Conservation (phyloP, 2,329 filamentous ascomycete genomes). For the Talaromyces rugulosus region DNA sequence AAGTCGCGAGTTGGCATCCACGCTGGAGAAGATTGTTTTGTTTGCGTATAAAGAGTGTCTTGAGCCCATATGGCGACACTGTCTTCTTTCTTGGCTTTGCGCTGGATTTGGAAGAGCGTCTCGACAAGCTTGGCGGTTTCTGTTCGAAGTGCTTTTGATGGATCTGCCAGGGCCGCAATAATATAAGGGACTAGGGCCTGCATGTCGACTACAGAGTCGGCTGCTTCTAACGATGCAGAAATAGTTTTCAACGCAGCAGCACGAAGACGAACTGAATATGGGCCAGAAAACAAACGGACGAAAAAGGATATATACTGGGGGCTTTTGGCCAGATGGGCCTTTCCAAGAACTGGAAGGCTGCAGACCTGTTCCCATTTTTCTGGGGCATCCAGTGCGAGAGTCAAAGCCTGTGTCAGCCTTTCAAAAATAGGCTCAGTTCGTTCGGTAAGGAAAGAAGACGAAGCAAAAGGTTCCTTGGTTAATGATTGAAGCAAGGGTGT, state of each 20-base stretch:
- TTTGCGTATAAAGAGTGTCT: slow-evolving; percentile 61
- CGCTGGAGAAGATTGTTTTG: slow-evolving; percentile 34
- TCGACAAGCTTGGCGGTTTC: slow-evolving; percentile 66
- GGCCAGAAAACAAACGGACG: slow-evolving; percentile 67
- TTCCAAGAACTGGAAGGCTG: slow-evolving; percentile 34
- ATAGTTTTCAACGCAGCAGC: slow-evolving; percentile 65
- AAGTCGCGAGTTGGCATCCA: slow-evolving; percentile 58
- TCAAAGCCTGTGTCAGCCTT: slow-evolving; percentile 35
- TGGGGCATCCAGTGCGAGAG: slow-evolving; percentile 27
- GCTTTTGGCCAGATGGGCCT: slow-evolving; percentile 48
- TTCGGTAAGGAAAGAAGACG: slow-evolving; percentile 35
- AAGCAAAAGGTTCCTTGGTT: slow-evolving; percentile 22
- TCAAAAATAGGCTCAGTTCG: slow-evolving; percentile 32
- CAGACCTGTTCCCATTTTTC: slow-evolving; percentile 30
- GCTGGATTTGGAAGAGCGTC: slow-evolving; percentile 51
- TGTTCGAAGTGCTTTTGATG: slow-evolving; percentile 69
- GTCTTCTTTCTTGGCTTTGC: slow-evolving; percentile 41
- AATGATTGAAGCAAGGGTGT: slow-evolving; percentile 30
- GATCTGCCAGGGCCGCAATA: slow-evolving; percentile 68
- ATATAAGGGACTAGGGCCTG: slow-evolving; percentile 82
- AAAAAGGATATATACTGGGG: slow-evolving; percentile 73
- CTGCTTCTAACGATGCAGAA: slow-evolving; percentile 52
- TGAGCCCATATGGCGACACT: slow-evolving; percentile 52
- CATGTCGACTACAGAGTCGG: slow-evolving; percentile 57
- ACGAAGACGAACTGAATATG: slow-evolving; percentile 65